Evolutionary conservation across 108 stramenopile species (phyloP).

Genomic region (Pelagomonas calceolata): DNA sequence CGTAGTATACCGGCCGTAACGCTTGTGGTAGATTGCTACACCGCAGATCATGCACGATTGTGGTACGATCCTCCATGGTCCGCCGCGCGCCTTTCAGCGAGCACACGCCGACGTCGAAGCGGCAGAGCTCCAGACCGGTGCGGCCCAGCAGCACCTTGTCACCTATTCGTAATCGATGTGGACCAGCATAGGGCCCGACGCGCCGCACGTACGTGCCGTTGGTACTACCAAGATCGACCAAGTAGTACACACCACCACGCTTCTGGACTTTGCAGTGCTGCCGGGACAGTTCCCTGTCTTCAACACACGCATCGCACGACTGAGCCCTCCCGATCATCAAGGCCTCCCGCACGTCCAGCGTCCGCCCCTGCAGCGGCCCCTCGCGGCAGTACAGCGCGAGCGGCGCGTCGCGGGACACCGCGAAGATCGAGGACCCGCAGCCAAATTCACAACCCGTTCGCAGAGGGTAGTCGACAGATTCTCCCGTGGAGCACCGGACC

Average conservation of each 20-base stretch:
- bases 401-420: too few relatives aligned
- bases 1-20: conserved; percentile 54
- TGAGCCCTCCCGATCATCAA: conserved; percentile 21
- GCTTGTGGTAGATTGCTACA: too few relatives aligned
- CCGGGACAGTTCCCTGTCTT: conserved; percentile 31
- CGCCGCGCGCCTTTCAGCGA: conserved; percentile 82
- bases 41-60: conserved; percentile 57
- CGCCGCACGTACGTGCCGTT: conserved; percentile 45
- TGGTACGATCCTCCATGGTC: conserved; percentile 85
- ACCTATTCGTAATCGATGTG: conserved; percentile 8
- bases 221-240: conserved; percentile 46
- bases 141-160: conserved; percentile 86
- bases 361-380: too few relatives aligned
- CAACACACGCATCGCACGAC: conserved; percentile 28
- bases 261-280: conserved; percentile 26
- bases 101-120: conserved; percentile 90
- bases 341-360: conserved; percentile 25
- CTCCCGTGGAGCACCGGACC: background rate
- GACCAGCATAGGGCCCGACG: conserved; percentile 18
- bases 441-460: too few relatives aligned
- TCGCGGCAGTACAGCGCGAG: conserved; percentile 15
- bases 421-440: too few relatives aligned
- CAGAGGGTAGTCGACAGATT: background rate
- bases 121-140: conserved; percentile 92
- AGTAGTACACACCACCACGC: conserved; percentile 9